These are phyloP conservation scores for Colletotrichum lindemuthianum DNA, from an alignment of 2,329 filamentous ascomycete species.

Conservation along the genomic window DNA sequence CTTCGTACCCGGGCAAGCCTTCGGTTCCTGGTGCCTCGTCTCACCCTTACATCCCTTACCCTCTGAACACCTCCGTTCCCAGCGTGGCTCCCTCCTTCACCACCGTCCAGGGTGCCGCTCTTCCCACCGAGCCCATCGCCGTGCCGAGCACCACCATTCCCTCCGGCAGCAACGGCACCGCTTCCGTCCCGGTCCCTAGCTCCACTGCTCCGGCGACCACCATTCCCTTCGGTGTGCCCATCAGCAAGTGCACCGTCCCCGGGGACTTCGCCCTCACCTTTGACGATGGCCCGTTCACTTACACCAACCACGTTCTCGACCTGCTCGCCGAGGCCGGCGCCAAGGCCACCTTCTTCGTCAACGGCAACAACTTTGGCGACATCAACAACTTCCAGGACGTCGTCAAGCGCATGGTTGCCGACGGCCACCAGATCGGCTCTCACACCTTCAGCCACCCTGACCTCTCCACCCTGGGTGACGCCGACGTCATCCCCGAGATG, in stretches of 20 bases:
- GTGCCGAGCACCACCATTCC: conserved; percentile 27
- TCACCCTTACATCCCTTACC: conserved; percentile 16
- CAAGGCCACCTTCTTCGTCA: conserved; percentile 55
- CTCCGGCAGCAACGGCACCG: conserved; percentile 29
- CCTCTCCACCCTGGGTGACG: conserved; percentile 48
- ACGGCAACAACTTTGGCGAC: conserved; percentile 53
- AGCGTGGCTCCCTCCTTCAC: conserved; percentile 19
- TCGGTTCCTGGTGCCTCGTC: conserved; percentile 4
- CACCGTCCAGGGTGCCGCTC: conserved; percentile 21
- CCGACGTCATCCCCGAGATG: conserved; percentile 51
- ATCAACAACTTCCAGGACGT: conserved; percentile 50
- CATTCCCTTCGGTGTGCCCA: conserved; percentile 46
- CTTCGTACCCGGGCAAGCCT: conserved; percentile 29
- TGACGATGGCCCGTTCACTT: conserved; percentile 57
- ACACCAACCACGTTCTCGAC: conserved; percentile 54
- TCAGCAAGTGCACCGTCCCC: conserved; percentile 45
- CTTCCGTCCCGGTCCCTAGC: conserved; percentile 14
- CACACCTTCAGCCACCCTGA: conserved; percentile 55
- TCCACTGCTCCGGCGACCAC: conserved; percentile 46
- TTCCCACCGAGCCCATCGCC: conserved; percentile 21
- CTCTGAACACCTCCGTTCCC: conserved; percentile 26
- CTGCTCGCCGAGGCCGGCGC: conserved; percentile 44
- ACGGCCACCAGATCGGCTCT: conserved; percentile 56
- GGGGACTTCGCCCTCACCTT: conserved; percentile 56
- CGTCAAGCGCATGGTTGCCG: conserved; percentile 52